Evolutionary conservation across 2,329 filamentous ascomycete genomes (phyloP).

Genomic region (Diplocarpon mali): DNA sequence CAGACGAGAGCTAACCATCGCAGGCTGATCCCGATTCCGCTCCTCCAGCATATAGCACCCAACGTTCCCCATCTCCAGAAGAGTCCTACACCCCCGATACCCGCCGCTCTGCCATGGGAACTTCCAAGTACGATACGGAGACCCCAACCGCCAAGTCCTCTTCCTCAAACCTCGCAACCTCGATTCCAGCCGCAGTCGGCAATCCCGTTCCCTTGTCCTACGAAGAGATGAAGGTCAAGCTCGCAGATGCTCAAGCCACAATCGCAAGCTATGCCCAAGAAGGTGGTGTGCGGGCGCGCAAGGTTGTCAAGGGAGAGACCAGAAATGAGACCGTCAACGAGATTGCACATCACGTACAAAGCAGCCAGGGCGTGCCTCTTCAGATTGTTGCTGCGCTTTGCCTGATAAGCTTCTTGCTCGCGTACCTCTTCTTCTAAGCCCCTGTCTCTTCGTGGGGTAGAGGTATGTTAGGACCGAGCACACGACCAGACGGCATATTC

Average conservation of each 20-base stretch:
- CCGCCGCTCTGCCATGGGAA: constrained; percentile 20
- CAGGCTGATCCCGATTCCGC: constrained; percentile 19
- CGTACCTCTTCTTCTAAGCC: constrained; percentile 86
- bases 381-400: constrained; percentile 76
- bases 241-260: constrained; percentile 63
- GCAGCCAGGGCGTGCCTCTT: constrained; percentile 64
- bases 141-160: constrained; percentile 25
- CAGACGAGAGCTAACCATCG: constrained; percentile 1
- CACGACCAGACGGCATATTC: neutral
- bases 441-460: neutral
- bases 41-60: constrained; percentile 35
- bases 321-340: constrained; percentile 35
- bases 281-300: constrained; percentile 68
- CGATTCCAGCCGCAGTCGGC: constrained; percentile 36
- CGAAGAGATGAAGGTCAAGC: constrained; percentile 60
- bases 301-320: constrained; percentile 47
- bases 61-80: constrained; percentile 41
- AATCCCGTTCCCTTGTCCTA: constrained; percentile 26
- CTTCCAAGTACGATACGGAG: constrained; percentile 23
- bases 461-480: constrained; percentile 2
- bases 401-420: constrained; percentile 82
- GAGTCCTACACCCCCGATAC: constrained; percentile 24
- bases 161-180: constrained; percentile 16
- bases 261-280: constrained; percentile 61
- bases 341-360: constrained; percentile 39